Percentiles rank a stretch among this genome's conserved stretches.
These are phyloP conservation scores for Psilocybe azurescens DNA, from an alignment of 768 basidiomycete genomes.

Conservation along the genomic window DNA sequence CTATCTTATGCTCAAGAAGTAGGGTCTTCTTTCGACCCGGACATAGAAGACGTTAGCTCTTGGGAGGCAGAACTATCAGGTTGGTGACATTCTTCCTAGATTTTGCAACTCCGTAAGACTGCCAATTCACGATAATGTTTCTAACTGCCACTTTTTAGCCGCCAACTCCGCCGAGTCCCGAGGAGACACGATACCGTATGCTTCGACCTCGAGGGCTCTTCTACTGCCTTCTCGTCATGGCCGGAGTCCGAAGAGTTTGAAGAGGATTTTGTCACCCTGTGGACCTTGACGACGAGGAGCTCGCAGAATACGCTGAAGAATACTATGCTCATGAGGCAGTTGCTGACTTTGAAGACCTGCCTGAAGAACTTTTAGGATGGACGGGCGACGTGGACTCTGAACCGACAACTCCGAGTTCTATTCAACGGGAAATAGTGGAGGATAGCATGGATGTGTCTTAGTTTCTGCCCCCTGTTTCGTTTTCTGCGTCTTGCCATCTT, in stretches of 20 bases:
- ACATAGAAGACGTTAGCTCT: slow-evolving; percentile 62
- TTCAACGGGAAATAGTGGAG: slow-evolving; percentile 14
- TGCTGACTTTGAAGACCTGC: slow-evolving; percentile 54
- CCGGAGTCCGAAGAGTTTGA: slow-evolving; percentile 1
- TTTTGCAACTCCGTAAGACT: slow-evolving; percentile 12
- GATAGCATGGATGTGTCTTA: slow-evolving; percentile 39
- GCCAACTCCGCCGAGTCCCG: slow-evolving; percentile 11
- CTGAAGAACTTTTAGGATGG: slow-evolving; percentile 42
- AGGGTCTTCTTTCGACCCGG: slow-evolving; percentile 79
- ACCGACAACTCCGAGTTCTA: neutral
- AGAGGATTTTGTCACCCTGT: slow-evolving; percentile 41
- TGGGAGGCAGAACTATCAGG: slow-evolving; percentile 67
- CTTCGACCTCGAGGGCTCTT: slow-evolving; percentile 7
- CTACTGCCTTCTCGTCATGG: slow-evolving; percentile 2
- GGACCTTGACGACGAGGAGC: slow-evolving; percentile 61
- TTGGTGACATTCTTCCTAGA: slow-evolving; percentile 17
- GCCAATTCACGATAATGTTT: neutral
- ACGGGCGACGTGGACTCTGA: slow-evolving; percentile 36
- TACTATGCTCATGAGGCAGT: slow-evolving; percentile 42
- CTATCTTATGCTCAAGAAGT: slow-evolving; percentile 72
- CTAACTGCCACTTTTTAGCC: slow-evolving; percentile 6
- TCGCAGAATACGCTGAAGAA: slow-evolving; percentile 65
- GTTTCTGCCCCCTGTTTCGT: neutral
- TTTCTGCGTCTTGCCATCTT: neutral
- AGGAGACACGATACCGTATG: neutral